Conservation (phyloP, 306 rosid genomes). For the Sicyos edulis region DNA sequence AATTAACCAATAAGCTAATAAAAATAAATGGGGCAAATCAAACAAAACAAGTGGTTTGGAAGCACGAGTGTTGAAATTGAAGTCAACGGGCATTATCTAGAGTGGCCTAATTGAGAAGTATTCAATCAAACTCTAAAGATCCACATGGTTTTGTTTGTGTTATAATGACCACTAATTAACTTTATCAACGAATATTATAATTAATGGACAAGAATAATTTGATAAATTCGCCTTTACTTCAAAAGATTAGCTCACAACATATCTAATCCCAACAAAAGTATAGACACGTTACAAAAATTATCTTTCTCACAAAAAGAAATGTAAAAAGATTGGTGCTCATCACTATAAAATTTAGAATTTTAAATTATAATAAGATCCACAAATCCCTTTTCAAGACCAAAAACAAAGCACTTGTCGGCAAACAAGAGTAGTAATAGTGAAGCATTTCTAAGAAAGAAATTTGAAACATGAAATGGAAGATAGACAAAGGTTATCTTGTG, state of each 20-base stretch:
- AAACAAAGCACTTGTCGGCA: background rate
- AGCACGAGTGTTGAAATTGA: too few species aligned
- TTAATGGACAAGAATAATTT: constrained; percentile 9
- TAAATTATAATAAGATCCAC: background rate
- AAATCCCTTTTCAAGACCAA: background rate
- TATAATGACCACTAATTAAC: background rate
- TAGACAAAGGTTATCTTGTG: too few species aligned
- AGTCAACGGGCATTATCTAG: too few species aligned
- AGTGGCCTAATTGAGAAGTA: too few species aligned
- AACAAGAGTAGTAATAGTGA: constrained; percentile 12
- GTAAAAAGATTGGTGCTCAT: background rate
- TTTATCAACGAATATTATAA: constrained; percentile 13
- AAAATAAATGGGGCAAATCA: too few species aligned
- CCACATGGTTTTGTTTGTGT: too few species aligned
- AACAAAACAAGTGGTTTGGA: too few species aligned
- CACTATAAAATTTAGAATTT: background rate
- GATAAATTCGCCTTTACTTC: background rate
- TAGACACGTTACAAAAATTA: background rate
- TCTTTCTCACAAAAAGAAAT: background rate
- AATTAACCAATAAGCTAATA: too few species aligned
- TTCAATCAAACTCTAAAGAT: too few species aligned
- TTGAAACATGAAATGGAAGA: too few species aligned
- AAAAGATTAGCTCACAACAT: background rate
- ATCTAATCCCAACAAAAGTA: background rate
- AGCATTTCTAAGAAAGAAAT: background rate